phyloP scores from a whole-genome alignment of 2,329 filamentous ascomycete genomes.

The Mycogone perniciosa region DNA sequence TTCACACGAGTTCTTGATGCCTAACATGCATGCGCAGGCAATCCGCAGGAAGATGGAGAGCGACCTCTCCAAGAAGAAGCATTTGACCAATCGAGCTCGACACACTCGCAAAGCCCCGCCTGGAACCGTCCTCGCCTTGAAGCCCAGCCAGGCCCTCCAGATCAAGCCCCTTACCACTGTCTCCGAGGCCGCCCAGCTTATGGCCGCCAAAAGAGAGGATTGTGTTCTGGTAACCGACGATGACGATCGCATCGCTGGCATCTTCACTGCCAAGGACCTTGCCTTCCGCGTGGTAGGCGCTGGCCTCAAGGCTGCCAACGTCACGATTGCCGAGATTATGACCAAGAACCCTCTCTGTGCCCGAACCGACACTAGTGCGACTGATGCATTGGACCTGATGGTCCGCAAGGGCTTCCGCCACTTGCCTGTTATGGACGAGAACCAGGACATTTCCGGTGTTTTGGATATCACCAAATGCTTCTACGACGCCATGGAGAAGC shows the following conservation, averaged over 20 bases:
- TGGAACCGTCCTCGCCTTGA: conserved; percentile 89
- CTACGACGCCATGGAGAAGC: conserved; percentile 99
- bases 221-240: conserved; percentile 97
- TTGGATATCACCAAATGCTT: conserved; percentile 99
- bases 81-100: conserved; percentile 68
- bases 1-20: not conserved
- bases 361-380: conserved; percentile 94
- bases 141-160: conserved; percentile 91
- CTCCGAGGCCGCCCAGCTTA: conserved; percentile 92
- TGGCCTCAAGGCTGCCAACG: conserved; percentile 78
- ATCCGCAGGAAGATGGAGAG: conserved; percentile 96
- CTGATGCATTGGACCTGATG: conserved; percentile 95
- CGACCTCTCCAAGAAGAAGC: conserved; percentile 96
- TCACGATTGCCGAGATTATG: conserved; percentile 98
- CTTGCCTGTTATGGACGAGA: conserved; percentile 98
- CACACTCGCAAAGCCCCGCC: conserved; percentile 90
- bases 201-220: conserved; percentile 98
- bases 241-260: conserved; percentile 94
- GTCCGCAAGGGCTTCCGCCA: conserved; percentile 97
- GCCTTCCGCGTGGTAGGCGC: conserved; percentile 93
- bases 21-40: conserved; percentile 51
- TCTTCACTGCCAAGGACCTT: conserved; percentile 98
- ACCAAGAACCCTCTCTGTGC: conserved; percentile 98
- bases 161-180: conserved; percentile 95
- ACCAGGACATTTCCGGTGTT: conserved; percentile 97